A percentile compares a stretch with the other conserved stretches of the same genome.
Conservation (phyloP, 1,139 yeast genomes). For the Geotrichum klebahnii region DNA sequence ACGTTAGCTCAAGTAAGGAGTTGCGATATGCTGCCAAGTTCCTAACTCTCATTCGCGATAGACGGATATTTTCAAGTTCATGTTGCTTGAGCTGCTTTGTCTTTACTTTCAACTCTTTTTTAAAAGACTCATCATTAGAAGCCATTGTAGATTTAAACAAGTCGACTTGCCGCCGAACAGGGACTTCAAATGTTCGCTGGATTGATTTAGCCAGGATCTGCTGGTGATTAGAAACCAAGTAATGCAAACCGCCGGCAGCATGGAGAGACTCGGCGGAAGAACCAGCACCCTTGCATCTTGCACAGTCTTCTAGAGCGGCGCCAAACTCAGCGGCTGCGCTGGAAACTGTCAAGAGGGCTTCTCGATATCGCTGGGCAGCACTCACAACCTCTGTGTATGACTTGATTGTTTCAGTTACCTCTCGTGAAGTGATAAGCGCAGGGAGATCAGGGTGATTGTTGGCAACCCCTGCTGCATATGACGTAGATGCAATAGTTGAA, state of each 20-base stretch:
- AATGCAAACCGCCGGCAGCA: conserved; percentile 75
- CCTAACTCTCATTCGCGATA: conserved; percentile 46
- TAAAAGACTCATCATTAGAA: conserved; percentile 52
- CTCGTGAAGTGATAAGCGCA: conserved; percentile 55
- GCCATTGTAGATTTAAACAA: conserved; percentile 29
- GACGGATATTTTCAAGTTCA: conserved; percentile 54
- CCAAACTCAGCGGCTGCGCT: conserved; percentile 73
- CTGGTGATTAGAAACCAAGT: conserved; percentile 71
- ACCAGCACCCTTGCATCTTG: conserved; percentile 64
- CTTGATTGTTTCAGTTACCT: conserved; percentile 48
- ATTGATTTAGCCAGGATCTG: conserved; percentile 62
- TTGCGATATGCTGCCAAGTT: conserved; percentile 62
- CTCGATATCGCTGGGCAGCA: conserved; percentile 52
- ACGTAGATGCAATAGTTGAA: conserved; percentile 24
- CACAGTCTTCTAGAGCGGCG: conserved; percentile 61
- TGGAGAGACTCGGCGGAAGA: conserved; percentile 61
- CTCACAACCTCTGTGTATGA: conserved; percentile 48
- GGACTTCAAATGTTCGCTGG: conserved; percentile 51
- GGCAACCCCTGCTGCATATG: conserved; percentile 24
- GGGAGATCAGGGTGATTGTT: conserved; percentile 48
- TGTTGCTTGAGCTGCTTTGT: conserved; percentile 50
- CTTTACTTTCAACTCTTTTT: conserved; percentile 52
- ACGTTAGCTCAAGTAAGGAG: conserved; percentile 62
- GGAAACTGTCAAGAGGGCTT: conserved; percentile 51
- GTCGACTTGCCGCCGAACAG: conserved; percentile 41